A percentile compares a stretch with the other conserved stretches of the same genome.
phyloP scores from a whole-genome alignment of 176 grass and related monocot species.

The Leersia perrieri region DNA sequence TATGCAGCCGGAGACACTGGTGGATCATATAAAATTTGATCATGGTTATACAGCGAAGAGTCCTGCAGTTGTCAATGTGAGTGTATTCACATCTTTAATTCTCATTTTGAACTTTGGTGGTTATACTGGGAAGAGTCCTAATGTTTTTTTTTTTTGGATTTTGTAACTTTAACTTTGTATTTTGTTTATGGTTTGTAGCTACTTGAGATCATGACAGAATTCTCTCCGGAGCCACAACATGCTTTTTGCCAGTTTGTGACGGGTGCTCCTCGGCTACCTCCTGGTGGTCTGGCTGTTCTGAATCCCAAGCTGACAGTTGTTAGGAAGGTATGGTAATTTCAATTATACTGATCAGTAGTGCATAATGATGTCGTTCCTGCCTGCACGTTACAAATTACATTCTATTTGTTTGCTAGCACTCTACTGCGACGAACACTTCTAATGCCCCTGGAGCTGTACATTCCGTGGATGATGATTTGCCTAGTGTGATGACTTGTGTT shows the following conservation, averaged over 20 bases:
- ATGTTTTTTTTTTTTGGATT: not conserved
- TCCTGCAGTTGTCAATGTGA: constrained; percentile 75
- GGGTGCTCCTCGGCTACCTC: constrained; percentile 83
- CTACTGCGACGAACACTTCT: constrained; percentile 37
- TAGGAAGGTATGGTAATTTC: constrained; percentile 60
- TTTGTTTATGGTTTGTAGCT: constrained; percentile 44
- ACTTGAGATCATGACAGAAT: constrained; percentile 88
- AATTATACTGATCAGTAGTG: not conserved
- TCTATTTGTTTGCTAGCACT: constrained; percentile 51
- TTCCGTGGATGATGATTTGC: constrained; percentile 76
- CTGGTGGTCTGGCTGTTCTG: constrained; percentile 77
- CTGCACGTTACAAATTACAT: not conserved
- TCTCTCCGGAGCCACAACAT: constrained; percentile 74
- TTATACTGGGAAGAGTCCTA: too few species aligned
- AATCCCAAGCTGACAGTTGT: constrained; percentile 90
- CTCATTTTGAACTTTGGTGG: not conserved
- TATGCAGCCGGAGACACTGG: constrained; percentile 65
- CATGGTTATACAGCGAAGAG: constrained; percentile 94
- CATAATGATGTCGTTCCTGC: not conserved
- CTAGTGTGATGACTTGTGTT: constrained; percentile 95
- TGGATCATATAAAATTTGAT: constrained; percentile 95
- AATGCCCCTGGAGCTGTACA: constrained; percentile 55
- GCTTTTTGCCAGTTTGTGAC: constrained; percentile 95
- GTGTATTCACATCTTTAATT: constrained; percentile 3
- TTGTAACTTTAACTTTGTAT: not conserved